Evolutionary conservation across 2,329 filamentous ascomycete species (phyloP), one percentile per base, ranked within the genome.

Genomic region (Fusarium pininemorale): DNA sequence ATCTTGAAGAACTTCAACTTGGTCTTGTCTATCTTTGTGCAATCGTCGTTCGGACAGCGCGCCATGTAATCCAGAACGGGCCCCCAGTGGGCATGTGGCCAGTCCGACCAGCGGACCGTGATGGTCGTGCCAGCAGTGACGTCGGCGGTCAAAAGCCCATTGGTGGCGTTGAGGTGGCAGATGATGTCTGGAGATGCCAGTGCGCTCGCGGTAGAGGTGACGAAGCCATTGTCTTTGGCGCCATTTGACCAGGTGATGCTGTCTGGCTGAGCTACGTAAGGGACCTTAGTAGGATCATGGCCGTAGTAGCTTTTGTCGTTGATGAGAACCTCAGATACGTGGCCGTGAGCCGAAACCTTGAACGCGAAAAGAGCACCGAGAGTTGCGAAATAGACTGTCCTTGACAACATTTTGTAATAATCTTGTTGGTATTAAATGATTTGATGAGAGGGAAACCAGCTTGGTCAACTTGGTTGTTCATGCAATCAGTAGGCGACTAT

Each of bases 321-420:
- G 18, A 53, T 26, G 32, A 53, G 18, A 2, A 53, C 32, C 10
- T 53, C 32, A 15, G 50, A 53, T 3, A 38, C 50, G 6, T 53
- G 32, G 18, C 50, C 50, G 2, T 53, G 50, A 3, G 32, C 50
- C 7, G n/a, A 37, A 8, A 53, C 50, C 18, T 26, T 6, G 24
- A 0, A 15, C 12, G 18, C 9, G 18, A 38, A 16, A 7, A 53
- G 32, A 38, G 18, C n/a, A 6, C 13, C 2, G 18, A 53, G n/a
- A 11, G 50, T 6, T 8, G 13, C 13, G 16, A 22, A 26, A 22
- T 0, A 2, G 4, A 26, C 5, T 35, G 9, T 1, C 5, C 0
- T 26, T 15, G 13, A 16, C 3, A 38, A 5, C n/a, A 53, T 53
- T 2, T 38, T 22, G 6, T 20, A 1, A 14, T 6, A 7, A 18